A percentile compares a stretch with the other conserved stretches of the same genome.
These are phyloP conservation scores for Penicillium canariense DNA, from an alignment of 495 filamentous ascomycete species.

Conservation along the genomic window DNA sequence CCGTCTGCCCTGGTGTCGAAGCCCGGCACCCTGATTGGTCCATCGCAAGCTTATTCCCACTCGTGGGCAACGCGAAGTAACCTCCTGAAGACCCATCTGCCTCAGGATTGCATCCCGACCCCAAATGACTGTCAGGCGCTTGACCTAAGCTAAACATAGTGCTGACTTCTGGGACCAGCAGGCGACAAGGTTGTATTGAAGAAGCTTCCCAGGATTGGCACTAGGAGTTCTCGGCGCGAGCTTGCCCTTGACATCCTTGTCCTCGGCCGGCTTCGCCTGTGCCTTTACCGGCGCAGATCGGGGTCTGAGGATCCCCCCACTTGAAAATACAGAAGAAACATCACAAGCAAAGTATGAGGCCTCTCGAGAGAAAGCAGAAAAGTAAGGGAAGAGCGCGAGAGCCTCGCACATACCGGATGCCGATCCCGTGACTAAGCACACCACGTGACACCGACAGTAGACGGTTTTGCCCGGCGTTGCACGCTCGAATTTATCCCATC, in stretches of 20 bases:
- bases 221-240: background rate
- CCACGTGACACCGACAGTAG: constrained; percentile 10
- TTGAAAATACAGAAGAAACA: background rate
- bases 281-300: background rate
- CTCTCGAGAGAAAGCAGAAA: too few relatives aligned
- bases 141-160: background rate
- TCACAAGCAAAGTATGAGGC: background rate
- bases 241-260: background rate
- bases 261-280: constrained; percentile 2
- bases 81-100: background rate
- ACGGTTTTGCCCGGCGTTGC: constrained; percentile 12
- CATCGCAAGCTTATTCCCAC: background rate
- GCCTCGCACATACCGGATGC: too few relatives aligned
- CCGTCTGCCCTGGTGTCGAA: background rate
- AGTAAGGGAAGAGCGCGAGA: too few relatives aligned
- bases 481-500: constrained; percentile 18
- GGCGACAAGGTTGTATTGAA: background rate
- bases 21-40: background rate
- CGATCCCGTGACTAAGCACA: constrained; percentile 13
- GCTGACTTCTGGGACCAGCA: background rate
- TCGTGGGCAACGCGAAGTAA: constrained; percentile 5
- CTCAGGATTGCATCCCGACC: background rate
- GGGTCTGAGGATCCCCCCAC: background rate
- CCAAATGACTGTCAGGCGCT: background rate
- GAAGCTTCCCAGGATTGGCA: background rate